Conservation (phyloP, 805 yeast genomes). For the Brettanomyces naardenensis region DNA sequence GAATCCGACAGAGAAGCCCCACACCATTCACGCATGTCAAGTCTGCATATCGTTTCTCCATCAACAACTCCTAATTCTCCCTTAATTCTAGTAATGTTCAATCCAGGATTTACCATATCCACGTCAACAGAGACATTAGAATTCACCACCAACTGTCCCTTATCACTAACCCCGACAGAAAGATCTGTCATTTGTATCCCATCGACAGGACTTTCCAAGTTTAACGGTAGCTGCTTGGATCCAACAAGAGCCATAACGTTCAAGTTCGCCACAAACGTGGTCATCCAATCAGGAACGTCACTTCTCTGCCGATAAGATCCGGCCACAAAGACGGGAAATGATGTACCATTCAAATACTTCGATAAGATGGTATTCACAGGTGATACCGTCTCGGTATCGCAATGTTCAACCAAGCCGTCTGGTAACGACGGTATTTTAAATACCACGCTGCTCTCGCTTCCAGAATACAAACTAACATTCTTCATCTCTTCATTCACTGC, state of each 20-base stretch:
- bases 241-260: background rate
- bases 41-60: background rate
- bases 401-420: background rate
- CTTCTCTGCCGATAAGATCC: background rate
- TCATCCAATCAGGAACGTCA: background rate
- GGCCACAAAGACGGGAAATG: background rate
- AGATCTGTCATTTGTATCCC: background rate
- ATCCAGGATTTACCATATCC: background rate
- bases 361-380: background rate
- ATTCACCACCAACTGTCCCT: background rate
- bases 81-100: background rate
- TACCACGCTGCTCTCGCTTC: background rate
- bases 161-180: background rate
- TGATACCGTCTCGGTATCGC: background rate
- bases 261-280: background rate
- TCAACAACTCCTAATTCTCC: background rate
- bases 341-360: background rate
- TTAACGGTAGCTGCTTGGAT: background rate
- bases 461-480: background rate
- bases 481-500: background rate
- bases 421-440: background rate
- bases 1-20: background rate
- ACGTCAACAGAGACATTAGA: background rate
- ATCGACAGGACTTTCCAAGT: background rate
- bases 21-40: background rate